Base-by-base conservation (phyloP, 352 stramenopile species). In the Halophytophthora batemanensis region DNA sequence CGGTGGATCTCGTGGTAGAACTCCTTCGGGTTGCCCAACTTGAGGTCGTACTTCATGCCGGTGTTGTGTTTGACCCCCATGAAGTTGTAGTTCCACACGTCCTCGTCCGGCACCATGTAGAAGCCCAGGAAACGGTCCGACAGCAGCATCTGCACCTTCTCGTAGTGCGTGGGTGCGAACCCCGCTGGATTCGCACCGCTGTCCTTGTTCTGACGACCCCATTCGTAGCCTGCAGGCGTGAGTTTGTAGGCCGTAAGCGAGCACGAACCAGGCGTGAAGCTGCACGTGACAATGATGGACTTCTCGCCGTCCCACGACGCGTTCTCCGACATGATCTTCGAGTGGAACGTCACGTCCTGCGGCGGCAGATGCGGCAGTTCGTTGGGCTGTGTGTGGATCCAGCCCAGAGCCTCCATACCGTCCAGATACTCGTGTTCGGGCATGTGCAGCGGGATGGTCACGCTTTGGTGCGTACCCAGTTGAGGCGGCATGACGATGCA, bases 11-110 rank as follows among this genome's bases (percentile, higher is more conserved):
- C 97, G 58, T 98, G 86, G 76, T 99, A 99, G 64, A 99, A 99
- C 53, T 95, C 93, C 67, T 98, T 97, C n/a, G 98, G 98, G 63
- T 98, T 97, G 59, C 97, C 97, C 33, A 99, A 85, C 61, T 97
- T 98, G 33, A 99, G 71, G 59, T 88, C 77, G 66, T 99, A 99
- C 59, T 98, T 96, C 96, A 99, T 99, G 34, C 82, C 87, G 18
- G 82, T 86, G 46, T 92, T 98, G 82, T 98, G 96, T 66, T 99
- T 99, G 38, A 99, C 95, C 49, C 97, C 97, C 85, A 99, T 98
- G 64, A 99, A 99, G 66, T 99, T 99, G 79, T 99, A 99, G 75
- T 99, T 99, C 98, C 97, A 99, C 46, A 98, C 76, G 18, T 98
- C 93, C 54, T 98, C 94, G 43, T 98, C 93, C 7, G 98, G 97